A percentile compares a stretch with the other conserved stretches of the same genome.
Conservation (phyloP, 2,329 filamentous ascomycete genomes). For the Diaporthe vaccinii region DNA sequence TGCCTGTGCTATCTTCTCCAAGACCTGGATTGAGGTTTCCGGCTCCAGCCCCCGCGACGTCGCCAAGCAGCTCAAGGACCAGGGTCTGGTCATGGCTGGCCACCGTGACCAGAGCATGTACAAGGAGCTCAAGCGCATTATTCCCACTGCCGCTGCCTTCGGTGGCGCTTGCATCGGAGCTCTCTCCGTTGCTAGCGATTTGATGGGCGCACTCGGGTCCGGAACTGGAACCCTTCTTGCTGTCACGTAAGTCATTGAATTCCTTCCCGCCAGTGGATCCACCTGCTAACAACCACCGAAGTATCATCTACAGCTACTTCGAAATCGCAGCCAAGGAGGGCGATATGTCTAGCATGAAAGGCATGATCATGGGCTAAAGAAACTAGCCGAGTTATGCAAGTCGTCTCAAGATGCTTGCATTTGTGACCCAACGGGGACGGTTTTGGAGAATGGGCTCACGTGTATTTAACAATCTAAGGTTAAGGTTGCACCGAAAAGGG, state of each 20-base stretch:
- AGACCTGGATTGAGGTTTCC: conserved; percentile 99
- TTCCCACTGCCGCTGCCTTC: conserved; percentile 97
- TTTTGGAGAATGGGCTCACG: conserved; percentile 28
- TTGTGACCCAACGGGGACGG: conserved; percentile 4
- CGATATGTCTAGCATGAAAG: conserved; percentile 87
- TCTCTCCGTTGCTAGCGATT: conserved; percentile 93
- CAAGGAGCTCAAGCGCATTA: conserved; percentile 99
- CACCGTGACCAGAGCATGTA: conserved; percentile 99
- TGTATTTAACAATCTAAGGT: conserved; percentile 38
- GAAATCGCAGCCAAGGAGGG: conserved; percentile 99
- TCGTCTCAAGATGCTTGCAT: conserved; percentile 5
- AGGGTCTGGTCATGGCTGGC: conserved; percentile 98
- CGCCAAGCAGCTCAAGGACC: conserved; percentile 99
- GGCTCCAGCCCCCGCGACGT: conserved; percentile 98
- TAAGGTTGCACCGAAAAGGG: conserved; percentile 30
- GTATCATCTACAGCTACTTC: conserved; percentile 99
- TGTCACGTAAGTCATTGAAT: conserved; percentile 83
- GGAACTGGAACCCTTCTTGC: conserved; percentile 98
- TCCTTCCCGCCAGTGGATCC: conserved; percentile 42
- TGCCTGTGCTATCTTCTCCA: conserved; percentile 95
- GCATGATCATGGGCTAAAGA: conserved; percentile 77
- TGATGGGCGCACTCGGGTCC: conserved; percentile 94
- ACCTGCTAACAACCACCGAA: conserved; percentile 58
- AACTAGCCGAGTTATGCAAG: conserved; percentile 5
- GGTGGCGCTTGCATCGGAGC: conserved; percentile 99